These are phyloP conservation scores for Aspergillus texensis DNA, from an alignment of 2,329 filamentous ascomycete genomes.

Conservation along the genomic window DNA sequence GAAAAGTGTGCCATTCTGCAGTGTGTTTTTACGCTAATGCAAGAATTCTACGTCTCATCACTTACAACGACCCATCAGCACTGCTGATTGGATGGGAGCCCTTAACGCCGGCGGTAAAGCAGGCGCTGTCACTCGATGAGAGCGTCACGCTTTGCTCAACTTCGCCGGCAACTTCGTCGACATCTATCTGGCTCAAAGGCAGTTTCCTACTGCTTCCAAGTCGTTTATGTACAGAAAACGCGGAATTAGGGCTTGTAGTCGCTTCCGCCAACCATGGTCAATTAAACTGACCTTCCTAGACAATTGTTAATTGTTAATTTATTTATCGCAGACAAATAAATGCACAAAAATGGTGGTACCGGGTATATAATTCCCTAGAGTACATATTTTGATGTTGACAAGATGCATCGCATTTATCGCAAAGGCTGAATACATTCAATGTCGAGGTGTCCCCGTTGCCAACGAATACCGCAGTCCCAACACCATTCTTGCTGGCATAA, in stretches of 20 bases:
- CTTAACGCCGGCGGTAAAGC: conserved; percentile 15
- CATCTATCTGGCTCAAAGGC: neutral
- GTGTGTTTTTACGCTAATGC: conserved; percentile 20
- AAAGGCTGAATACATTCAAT: conserved; percentile 9
- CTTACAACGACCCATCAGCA: conserved; percentile 6
- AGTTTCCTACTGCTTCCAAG: neutral
- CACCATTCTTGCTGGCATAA: conserved; percentile 22
- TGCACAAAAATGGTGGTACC: neutral
- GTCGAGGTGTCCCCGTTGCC: conserved; percentile 16
- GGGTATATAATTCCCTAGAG: neutral
- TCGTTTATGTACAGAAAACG: neutral
- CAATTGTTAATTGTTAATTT: neutral
- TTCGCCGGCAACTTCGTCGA: neutral
- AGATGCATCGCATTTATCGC: neutral
- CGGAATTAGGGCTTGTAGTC: neutral
- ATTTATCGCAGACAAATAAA: too few relatives aligned
- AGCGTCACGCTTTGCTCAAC: neutral
- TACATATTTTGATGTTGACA: neutral
- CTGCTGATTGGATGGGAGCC: conserved; percentile 15
- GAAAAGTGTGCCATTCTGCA: conserved; percentile 15
- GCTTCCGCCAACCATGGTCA: neutral
- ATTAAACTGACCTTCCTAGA: neutral
- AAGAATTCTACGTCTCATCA: conserved; percentile 14
- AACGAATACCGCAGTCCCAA: conserved; percentile 21
- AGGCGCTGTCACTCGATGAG: conserved; percentile 14